These are phyloP conservation scores for Paraconiothyrium brasiliense DNA, from an alignment of 2,329 filamentous ascomycete species.

Conservation along the genomic window DNA sequence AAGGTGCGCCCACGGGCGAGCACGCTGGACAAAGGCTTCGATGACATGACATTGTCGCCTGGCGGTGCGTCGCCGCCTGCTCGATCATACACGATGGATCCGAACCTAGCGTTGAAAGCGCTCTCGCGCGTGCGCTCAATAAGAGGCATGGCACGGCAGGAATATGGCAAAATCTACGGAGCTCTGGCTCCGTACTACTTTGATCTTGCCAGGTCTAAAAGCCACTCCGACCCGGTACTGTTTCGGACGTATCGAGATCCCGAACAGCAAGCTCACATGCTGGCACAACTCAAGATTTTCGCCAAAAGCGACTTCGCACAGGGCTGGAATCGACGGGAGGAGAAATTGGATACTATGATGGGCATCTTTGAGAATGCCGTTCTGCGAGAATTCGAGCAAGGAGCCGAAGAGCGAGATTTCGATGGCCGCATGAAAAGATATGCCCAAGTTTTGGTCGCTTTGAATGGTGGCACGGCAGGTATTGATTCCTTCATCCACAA, in stretches of 20 bases:
- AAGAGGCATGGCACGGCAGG: conserved; percentile 83
- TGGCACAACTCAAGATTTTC: conserved; percentile 82
- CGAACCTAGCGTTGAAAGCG: conserved; percentile 72
- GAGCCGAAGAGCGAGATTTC: conserved; percentile 87
- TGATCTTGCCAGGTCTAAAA: conserved; percentile 77
- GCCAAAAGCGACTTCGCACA: conserved; percentile 80
- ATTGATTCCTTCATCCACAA: conserved; percentile 89
- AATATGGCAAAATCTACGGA: conserved; percentile 92
- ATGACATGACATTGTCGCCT: conserved; percentile 70
- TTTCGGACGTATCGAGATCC: conserved; percentile 90
- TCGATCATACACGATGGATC: conserved; percentile 56
- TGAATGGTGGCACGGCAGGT: conserved; percentile 82
- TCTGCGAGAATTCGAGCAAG: conserved; percentile 89
- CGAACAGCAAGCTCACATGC: conserved; percentile 88
- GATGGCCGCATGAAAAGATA: conserved; percentile 90
- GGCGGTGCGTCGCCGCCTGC: conserved; percentile 45
- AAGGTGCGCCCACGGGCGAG: conserved; percentile 35
- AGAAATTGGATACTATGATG: conserved; percentile 77
- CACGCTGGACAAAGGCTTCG: conserved; percentile 75
- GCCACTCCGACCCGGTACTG: conserved; percentile 80
- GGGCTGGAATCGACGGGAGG: conserved; percentile 75
- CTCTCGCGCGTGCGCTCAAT: conserved; percentile 78
- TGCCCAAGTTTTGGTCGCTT: conserved; percentile 80
- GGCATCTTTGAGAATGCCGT: conserved; percentile 90
- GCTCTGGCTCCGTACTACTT: conserved; percentile 88